Percentiles rank a stretch among this genome's conserved stretches.
Conservation (phyloP, 2,329 filamentous ascomycete species). For the Cercospora sp. region DNA sequence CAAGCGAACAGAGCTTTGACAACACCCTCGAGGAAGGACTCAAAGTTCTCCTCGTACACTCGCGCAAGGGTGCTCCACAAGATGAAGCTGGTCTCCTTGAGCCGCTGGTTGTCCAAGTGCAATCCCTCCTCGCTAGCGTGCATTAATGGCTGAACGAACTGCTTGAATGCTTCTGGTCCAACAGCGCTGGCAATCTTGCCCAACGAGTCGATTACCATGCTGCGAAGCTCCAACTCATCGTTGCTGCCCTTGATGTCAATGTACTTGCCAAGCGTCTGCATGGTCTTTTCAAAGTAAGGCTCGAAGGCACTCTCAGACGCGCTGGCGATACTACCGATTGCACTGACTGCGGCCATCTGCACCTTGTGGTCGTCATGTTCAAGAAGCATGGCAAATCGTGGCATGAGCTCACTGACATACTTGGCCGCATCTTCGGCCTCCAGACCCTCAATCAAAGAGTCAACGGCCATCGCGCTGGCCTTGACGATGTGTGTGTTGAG, state of each 20-base stretch:
- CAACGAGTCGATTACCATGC: conserved; percentile 87
- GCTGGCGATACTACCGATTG: conserved; percentile 85
- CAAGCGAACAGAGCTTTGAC: conserved; percentile 80
- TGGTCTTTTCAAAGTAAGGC: conserved; percentile 88
- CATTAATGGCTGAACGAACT: conserved; percentile 89
- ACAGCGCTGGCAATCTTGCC: conserved; percentile 90
- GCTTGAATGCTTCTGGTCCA: conserved; percentile 81
- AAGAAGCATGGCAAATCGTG: conserved; percentile 80
- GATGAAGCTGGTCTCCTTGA: conserved; percentile 96
- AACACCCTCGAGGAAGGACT: conserved; percentile 73
- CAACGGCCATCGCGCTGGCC: conserved; percentile 84
- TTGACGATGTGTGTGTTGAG: conserved; percentile 84
- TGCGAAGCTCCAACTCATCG: conserved; percentile 85
- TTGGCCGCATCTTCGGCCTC: conserved; percentile 76
- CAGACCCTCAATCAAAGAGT: conserved; percentile 84
- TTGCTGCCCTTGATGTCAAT: conserved; percentile 84
- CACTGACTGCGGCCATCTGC: conserved; percentile 85
- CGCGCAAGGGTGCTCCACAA: conserved; percentile 93
- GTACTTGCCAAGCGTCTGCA: conserved; percentile 83
- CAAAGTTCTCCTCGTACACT: conserved; percentile 84
- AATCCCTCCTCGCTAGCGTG: conserved; percentile 88
- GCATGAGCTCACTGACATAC: conserved; percentile 80
- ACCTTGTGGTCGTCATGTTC: conserved; percentile 82
- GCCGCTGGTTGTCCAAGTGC: conserved; percentile 80
- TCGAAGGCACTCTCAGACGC: conserved; percentile 80